Percentiles rank a stretch among this genome's conserved stretches.
phyloP scores from a whole-genome alignment of 2,329 filamentous ascomycete genomes.

The Coniochaeta prunicola region DNA sequence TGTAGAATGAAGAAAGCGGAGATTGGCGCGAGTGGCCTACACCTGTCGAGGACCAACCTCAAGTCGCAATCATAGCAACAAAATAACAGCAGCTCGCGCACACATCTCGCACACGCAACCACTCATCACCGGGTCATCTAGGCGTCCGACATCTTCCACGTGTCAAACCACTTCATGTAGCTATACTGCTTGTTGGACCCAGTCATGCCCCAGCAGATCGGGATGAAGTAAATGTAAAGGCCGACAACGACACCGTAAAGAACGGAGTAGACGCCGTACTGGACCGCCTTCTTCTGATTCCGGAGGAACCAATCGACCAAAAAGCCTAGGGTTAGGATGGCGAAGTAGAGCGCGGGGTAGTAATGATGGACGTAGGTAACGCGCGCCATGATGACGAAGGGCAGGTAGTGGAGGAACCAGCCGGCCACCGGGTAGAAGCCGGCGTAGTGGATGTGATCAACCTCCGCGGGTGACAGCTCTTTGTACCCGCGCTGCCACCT shows the following conservation, averaged over 20 bases:
- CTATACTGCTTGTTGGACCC: constrained; percentile 76
- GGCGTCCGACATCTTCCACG: constrained; percentile 72
- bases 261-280: constrained; percentile 62
- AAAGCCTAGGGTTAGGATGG: constrained; percentile 85
- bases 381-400: constrained; percentile 95
- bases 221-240: constrained; percentile 84
- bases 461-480: constrained; percentile 70
- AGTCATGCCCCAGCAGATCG: constrained; percentile 93
- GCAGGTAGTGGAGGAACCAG: constrained; percentile 94
- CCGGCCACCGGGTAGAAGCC: constrained; percentile 86
- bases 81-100: background rate
- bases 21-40: background rate
- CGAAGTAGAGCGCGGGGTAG: constrained; percentile 96
- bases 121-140: background rate
- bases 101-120: background rate
- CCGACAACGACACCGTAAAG: constrained; percentile 71
- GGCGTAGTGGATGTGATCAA: constrained; percentile 92
- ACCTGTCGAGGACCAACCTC: constrained; percentile 18
- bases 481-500: constrained; percentile 94
- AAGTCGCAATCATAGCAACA: background rate
- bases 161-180: constrained; percentile 90
- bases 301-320: constrained; percentile 75
- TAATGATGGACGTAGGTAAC: constrained; percentile 99
- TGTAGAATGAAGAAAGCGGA: constrained; percentile 1
- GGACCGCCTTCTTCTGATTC: constrained; percentile 54